Evolutionary conservation across 1,284 basidiomycete species (phyloP), one percentile per base, ranked within the genome.

Genomic region (Apiotrichum mycotoxinovorans): DNA sequence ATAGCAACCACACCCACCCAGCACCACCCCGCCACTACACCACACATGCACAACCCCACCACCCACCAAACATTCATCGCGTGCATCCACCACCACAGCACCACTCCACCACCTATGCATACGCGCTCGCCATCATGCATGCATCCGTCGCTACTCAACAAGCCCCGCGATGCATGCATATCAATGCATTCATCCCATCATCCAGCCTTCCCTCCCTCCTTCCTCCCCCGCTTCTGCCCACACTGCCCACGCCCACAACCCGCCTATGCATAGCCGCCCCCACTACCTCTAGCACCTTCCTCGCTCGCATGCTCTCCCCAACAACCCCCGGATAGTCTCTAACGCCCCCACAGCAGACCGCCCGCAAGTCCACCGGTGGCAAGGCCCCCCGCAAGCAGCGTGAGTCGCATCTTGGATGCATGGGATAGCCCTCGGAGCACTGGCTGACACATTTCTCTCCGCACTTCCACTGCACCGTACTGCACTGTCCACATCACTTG

Each of bases 331-430:
- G 20, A 38, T 18, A n/a, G 14, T 14, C 17, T 41, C 54, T 57
- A 37, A 58, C 52, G 50, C 58, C 40, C 47, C 57, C 53, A 37
- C 69, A 81, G 83, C 84, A 85, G 80, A 85, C 84, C 69, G 84
- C 84, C 60, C 82, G 84, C 68, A 84, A 84, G 77, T 83, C 83
- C 49, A 84, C 83, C 66, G 83, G 83, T 75, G 79, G 79, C 64
- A 81, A 82, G 72, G 80, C 80, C 37, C 80, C 80, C 56, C 72
- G 80, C 61, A 82, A 82, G 78, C 81, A 82, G 71, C 79, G 74
- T 76, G 58, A 69, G 73, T 70, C 22, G n/a, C 30, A 30, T 12
- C 30, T 30, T 30, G 5, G 5, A 30, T 30, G 35, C 30, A 15
- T 34, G 23, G 22, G 26, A 17, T 33, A 1, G 43, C 37, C 10